These are phyloP conservation scores for Linanthus parryae DNA, from an alignment of 148 eudicot species.

Conservation along the genomic window DNA sequence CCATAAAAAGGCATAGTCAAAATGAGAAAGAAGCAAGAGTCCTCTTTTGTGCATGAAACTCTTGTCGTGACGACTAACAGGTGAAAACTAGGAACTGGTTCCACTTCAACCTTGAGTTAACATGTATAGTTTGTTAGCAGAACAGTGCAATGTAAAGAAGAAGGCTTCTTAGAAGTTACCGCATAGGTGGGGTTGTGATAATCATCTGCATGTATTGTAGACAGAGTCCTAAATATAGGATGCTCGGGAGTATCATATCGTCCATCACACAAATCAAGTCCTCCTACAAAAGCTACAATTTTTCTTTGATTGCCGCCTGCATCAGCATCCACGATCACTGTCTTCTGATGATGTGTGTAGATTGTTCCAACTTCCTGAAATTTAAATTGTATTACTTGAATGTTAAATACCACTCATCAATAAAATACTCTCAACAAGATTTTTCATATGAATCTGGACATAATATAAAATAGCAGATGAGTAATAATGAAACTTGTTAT, in stretches of 20 bases:
- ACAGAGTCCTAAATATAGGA: constrained; percentile 53
- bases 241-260: constrained; percentile 93
- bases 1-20: no score
- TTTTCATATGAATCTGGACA: no score
- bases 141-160: not conserved
- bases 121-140: no score
- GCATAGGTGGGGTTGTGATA: constrained; percentile 82
- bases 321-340: constrained; percentile 83
- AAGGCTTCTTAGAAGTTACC: constrained; percentile 28
- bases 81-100: no score
- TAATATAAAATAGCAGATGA: no score
- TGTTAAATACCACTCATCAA: constrained; percentile 8
- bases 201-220: constrained; percentile 69
- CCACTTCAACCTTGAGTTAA: no score
- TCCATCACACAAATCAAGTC: constrained; percentile 92
- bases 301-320: constrained; percentile 72
- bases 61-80: not conserved
- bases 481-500: no score
- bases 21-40: no score
- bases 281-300: constrained; percentile 82
- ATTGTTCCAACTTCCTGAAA: constrained; percentile 84
- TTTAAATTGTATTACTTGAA: constrained; percentile 5
- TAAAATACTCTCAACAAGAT: not conserved
- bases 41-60: not conserved
- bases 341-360: constrained; percentile 95